A percentile compares a stretch with the other conserved stretches of the same genome.
Conservation (phyloP, 208 protist genomes). For the Wallacemonas collosoma region DNA sequence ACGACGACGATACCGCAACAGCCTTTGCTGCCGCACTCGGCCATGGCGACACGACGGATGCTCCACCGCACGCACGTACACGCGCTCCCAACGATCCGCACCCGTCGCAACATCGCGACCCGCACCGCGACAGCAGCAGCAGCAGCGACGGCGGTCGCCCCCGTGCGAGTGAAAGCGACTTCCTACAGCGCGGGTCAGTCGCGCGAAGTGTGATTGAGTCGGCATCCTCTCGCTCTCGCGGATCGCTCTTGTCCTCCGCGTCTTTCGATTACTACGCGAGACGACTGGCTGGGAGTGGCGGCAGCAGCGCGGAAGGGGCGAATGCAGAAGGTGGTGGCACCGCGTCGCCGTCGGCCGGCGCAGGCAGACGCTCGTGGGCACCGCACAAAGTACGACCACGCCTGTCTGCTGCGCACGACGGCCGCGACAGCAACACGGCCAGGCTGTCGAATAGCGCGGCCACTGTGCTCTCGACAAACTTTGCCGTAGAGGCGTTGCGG, state of each 20-base stretch:
- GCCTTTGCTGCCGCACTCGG: background rate
- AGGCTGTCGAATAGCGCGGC: background rate
- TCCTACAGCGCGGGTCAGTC: background rate
- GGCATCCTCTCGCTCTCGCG: background rate
- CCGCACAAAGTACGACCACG: background rate
- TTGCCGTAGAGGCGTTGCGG: slow-evolving; percentile 9
- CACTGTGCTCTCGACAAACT: background rate
- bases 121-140: background rate
- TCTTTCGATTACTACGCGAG: slow-evolving; percentile 5
- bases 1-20: background rate
- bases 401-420: background rate
- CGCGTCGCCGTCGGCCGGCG: background rate
- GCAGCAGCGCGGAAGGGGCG: background rate
- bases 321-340: background rate
- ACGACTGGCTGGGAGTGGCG: background rate
- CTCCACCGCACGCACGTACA: too few relatives aligned
- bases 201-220: slow-evolving; percentile 6
- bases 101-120: background rate
- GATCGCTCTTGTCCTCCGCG: slow-evolving; percentile 2
- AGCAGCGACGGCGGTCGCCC: background rate
- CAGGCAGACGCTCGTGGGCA: slow-evolving; percentile 4
- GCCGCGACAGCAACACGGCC: too few relatives aligned
- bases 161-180: slow-evolving; percentile 1
- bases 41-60: background rate
- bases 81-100: too few relatives aligned